These are phyloP conservation scores for Malus hybrid DNA, from an alignment of 331 rosid species.

Conservation along the genomic window DNA sequence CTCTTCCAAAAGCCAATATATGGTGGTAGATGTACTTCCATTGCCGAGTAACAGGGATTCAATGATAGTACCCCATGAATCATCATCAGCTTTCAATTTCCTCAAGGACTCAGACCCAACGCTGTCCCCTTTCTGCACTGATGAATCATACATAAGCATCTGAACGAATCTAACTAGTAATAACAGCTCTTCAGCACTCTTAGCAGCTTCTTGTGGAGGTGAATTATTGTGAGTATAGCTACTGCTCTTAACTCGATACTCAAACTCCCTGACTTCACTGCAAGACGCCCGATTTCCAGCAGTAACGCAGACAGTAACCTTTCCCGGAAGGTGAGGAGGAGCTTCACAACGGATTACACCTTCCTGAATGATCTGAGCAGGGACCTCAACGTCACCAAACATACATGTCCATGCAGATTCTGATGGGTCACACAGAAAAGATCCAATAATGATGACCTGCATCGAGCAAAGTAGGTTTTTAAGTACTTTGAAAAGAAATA, in stretches of 20 bases:
- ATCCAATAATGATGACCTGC: conserved; percentile 80
- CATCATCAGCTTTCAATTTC: conserved; percentile 44
- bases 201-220: conserved; percentile 36
- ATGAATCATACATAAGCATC: conserved; percentile 55
- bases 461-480: conserved; percentile 14
- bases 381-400: conserved; percentile 85
- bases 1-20: conserved; percentile 77
- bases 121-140: conserved; percentile 17
- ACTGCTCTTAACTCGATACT: conserved; percentile 43
- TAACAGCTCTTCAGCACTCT: conserved; percentile 67
- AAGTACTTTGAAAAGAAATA: neutral
- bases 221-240: conserved; percentile 34
- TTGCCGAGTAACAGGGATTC: conserved; percentile 59
- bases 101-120: conserved; percentile 31
- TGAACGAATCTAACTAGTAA: conserved; percentile 77
- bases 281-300: conserved; percentile 75
- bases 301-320: conserved; percentile 72
- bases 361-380: conserved; percentile 71
- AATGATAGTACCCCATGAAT: conserved; percentile 56
- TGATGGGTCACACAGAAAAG: conserved; percentile 63
- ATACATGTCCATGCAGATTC: conserved; percentile 80
- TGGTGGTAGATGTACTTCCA: conserved; percentile 56
- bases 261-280: conserved; percentile 88
- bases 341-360: conserved; percentile 78
- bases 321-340: conserved; percentile 63